Conservation (phyloP, 2,329 filamentous ascomycete genomes). For the Pseudogymnoascus pannorum region DNA sequence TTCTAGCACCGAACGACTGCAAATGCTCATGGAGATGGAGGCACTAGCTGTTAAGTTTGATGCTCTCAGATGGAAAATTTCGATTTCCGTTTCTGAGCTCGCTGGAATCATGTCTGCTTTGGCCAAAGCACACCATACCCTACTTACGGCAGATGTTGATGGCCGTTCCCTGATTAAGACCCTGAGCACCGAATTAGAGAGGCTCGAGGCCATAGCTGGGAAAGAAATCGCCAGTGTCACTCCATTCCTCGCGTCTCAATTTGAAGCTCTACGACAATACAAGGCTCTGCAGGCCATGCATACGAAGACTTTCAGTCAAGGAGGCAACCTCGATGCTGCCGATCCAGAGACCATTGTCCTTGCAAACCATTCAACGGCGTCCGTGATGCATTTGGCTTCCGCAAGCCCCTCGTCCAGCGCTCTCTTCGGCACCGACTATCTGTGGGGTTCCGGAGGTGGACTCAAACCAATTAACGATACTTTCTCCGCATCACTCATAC, state of each 20-base stretch:
- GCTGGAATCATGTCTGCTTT: constrained; percentile 47
- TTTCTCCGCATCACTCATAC: constrained; percentile 46
- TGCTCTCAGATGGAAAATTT: constrained; percentile 50
- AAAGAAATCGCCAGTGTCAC: constrained; percentile 34
- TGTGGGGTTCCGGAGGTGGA: constrained; percentile 26
- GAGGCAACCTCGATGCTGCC: neutral
- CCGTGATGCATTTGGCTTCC: constrained; percentile 23
- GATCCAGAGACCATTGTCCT: constrained; percentile 23
- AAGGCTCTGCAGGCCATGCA: constrained; percentile 19
- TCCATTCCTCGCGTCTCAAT: constrained; percentile 48
- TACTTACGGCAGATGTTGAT: constrained; percentile 36
- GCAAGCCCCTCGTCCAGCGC: constrained; percentile 19
- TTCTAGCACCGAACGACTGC: constrained; percentile 37
- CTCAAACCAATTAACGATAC: constrained; percentile 40
- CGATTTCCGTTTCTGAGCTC: constrained; percentile 44
- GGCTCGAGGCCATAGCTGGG: constrained; percentile 41
- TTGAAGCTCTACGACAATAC: constrained; percentile 49
- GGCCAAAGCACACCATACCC: constrained; percentile 47
- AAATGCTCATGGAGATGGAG: constrained; percentile 45
- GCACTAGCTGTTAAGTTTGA: constrained; percentile 54
- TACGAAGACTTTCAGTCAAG: neutral
- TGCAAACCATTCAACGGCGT: constrained; percentile 24
- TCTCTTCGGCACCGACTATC: constrained; percentile 24
- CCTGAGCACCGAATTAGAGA: constrained; percentile 44
- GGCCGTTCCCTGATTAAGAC: constrained; percentile 37